Conservation (phyloP, 345 rosid species). For the Luvunga scandens region DNA sequence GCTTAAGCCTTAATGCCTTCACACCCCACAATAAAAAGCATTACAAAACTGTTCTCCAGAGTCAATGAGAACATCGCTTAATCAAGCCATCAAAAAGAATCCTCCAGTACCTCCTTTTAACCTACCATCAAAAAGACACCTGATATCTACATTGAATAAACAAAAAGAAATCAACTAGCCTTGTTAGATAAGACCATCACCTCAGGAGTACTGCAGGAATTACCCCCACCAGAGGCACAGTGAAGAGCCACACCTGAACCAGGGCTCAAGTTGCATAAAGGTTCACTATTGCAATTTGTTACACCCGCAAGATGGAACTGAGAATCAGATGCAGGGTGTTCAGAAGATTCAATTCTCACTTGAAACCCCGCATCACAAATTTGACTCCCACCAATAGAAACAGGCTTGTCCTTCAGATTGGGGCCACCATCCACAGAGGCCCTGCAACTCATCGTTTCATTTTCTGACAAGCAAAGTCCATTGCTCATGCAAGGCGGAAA, state of each 20-base stretch:
- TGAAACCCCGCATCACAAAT: background rate
- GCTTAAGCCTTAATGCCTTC: background rate
- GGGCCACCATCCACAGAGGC: background rate
- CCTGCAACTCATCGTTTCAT: background rate
- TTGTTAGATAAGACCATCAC: constrained; percentile 25
- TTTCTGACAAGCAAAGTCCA: background rate
- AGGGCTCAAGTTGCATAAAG: constrained; percentile 15
- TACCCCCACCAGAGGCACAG: constrained; percentile 26
- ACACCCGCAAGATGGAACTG: background rate
- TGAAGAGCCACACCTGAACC: constrained; percentile 18
- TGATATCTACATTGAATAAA: background rate
- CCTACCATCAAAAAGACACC: constrained; percentile 4
- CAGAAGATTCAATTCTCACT: constrained; percentile 1
- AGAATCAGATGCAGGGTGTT: constrained; percentile 3
- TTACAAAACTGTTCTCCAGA: background rate
- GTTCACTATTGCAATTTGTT: constrained; percentile 10
- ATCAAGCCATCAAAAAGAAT: background rate
- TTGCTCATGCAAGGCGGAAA: background rate
- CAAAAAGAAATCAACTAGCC: constrained; percentile 22
- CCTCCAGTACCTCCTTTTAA: background rate
- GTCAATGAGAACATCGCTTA: background rate
- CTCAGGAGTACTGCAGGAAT: constrained; percentile 24
- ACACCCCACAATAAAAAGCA: background rate
- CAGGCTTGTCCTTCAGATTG: background rate
- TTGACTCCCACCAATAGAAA: constrained; percentile 7